Evolutionary conservation across 2,329 filamentous ascomycete genomes (phyloP), one percentile per base, ranked within the genome.

Genomic region (Aureobasidium namibiae): DNA sequence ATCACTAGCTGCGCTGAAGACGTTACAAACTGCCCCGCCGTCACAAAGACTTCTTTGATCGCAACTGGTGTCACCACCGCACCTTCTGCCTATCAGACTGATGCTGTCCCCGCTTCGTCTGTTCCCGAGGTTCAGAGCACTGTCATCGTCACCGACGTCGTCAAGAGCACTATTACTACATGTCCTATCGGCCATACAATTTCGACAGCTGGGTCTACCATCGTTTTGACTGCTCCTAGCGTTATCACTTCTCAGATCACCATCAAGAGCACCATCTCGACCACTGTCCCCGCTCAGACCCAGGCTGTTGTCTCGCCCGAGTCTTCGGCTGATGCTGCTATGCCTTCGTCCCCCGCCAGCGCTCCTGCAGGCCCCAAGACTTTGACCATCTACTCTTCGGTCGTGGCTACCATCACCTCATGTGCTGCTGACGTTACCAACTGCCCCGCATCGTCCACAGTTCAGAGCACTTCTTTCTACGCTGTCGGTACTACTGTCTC

Each of bases 1-100:
- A 56, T 63, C 60, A 61, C 60, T 39, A 53, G 44, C 42, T 63
- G 61, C 44, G 56, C 56, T 26, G 23, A 34, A 4, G 49, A 59
- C 29, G 57, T 63, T 39, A 60, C 56, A 18, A 56, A 69, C 63
- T 75, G 73, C 60, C 72, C 72, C 18, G 68, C 69, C 11, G 33
- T 50, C 36, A 36, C 33, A 13, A 64, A 62, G 8, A 61, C 60
- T 5, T 60, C 59, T 3, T 45, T 63, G 7, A 59, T 65, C 29
- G 59, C 65, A 13, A 59, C 48, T 14, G 56, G 49, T 13, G 50
- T 60, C 23, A 61, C 61, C 39, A 49, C 61, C 14, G 60, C 56
- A 26, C 50, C 48, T 67, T 38, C 33, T 21, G 34, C 50, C 33
- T 49, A 54, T 36, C 34, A 60, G 44, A 53, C 45, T 29, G 53